Conservation (phyloP, 106 monocot species). For the Chionographis japonica region DNA sequence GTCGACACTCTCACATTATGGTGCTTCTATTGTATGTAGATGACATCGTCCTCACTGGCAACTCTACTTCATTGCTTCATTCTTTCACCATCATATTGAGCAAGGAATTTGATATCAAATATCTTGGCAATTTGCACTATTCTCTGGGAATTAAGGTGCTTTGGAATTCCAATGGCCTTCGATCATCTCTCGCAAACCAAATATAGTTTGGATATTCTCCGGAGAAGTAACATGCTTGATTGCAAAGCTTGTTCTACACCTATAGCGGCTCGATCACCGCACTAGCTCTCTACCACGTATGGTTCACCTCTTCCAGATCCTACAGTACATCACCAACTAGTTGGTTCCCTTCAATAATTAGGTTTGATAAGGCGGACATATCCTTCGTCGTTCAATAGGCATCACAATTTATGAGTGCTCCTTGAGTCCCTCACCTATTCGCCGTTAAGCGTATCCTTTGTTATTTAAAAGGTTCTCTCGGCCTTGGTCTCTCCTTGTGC, state of each 20-base stretch:
- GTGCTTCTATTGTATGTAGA: not conserved
- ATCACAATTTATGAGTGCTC: too few species aligned
- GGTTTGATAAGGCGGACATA: too few species aligned
- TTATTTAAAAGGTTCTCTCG: too few species aligned
- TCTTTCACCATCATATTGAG: not conserved
- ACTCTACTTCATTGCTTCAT: not conserved
- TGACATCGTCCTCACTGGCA: not conserved
- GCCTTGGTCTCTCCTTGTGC: not conserved
- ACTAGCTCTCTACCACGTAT: not conserved
- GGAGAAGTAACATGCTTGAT: too few species aligned
- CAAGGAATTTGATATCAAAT: not conserved
- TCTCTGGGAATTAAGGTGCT: not conserved
- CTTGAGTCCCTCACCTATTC: too few species aligned
- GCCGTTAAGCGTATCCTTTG: too few species aligned
- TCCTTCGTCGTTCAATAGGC: too few species aligned
- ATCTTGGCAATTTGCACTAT: not conserved
- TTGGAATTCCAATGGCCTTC: not conserved
- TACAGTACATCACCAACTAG: not conserved
- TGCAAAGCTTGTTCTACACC: too few species aligned
- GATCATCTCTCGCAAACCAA: not conserved
- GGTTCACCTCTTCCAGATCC: constrained; percentile 1
- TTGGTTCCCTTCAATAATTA: not conserved
- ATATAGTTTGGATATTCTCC: not conserved
- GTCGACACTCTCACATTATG: not conserved
- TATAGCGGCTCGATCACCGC: too few species aligned